Conservation (phyloP, 2,329 filamentous ascomycete species). For the Arthrobotrys conoides region DNA sequence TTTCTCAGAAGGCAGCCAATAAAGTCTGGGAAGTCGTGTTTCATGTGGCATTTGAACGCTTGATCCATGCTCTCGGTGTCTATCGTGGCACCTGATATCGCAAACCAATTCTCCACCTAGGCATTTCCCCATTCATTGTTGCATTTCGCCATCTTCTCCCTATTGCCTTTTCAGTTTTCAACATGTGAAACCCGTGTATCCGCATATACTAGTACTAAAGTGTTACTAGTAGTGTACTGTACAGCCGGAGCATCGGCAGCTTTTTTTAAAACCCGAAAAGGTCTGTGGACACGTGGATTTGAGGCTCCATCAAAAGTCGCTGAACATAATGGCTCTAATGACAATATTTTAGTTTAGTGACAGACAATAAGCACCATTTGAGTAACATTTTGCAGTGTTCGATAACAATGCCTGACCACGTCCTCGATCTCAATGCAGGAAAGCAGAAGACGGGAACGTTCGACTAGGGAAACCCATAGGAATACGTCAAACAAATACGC, state of each 20-base stretch:
- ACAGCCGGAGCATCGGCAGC: slow-evolving; percentile 7
- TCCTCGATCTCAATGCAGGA: background rate
- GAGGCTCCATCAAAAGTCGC: slow-evolving; percentile 37
- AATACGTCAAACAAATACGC: slow-evolving; percentile 27
- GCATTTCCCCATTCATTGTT: slow-evolving; percentile 9
- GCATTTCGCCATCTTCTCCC: slow-evolving; percentile 9
- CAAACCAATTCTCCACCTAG: slow-evolving; percentile 22
- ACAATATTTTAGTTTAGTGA: background rate
- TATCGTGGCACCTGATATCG: slow-evolving; percentile 55
- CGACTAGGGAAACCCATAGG: slow-evolving; percentile 39
- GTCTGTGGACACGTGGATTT: slow-evolving; percentile 18
- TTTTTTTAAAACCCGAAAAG: background rate
- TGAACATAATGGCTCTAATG: background rate
- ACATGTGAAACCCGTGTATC: slow-evolving; percentile 43
- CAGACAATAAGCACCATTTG: slow-evolving; percentile 11
- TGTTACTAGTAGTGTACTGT: background rate
- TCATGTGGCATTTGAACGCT: slow-evolving; percentile 39
- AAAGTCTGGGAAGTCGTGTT: slow-evolving; percentile 17
- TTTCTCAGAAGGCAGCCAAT: slow-evolving; percentile 29
- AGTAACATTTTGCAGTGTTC: background rate
- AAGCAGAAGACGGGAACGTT: slow-evolving; percentile 37
- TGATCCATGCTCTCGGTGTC: slow-evolving; percentile 50
- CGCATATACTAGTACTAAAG: slow-evolving; percentile 18
- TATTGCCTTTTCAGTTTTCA: slow-evolving; percentile 8
- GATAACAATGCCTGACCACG: slow-evolving; percentile 7